These are phyloP conservation scores for Camelina laxa DNA, from an alignment of 345 rosid species.

Conservation along the genomic window DNA sequence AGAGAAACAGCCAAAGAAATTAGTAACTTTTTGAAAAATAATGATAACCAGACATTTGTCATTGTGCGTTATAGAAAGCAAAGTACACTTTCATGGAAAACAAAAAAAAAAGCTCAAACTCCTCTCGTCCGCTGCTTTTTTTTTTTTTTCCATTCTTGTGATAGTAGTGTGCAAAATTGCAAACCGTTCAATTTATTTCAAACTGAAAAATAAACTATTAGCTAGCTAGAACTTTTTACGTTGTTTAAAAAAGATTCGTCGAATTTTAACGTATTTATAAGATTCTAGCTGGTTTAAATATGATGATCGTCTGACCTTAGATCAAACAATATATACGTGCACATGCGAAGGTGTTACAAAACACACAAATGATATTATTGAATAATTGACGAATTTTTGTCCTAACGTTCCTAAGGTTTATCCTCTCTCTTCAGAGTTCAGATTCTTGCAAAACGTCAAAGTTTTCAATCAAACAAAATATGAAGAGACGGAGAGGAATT, in stretches of 20 bases:
- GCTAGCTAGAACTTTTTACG: background rate
- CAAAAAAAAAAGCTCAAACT: background rate
- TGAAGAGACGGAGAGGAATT: background rate
- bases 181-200: background rate
- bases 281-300: background rate
- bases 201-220: background rate
- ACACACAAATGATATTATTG: background rate
- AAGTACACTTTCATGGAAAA: background rate
- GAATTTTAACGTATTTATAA: background rate
- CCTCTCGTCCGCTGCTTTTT: conserved; percentile 30
- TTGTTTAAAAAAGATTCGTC: background rate
- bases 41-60: conserved; percentile 26
- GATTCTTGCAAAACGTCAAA: conserved; percentile 4
- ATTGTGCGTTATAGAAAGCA: background rate
- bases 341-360: conserved; percentile 16
- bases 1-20: conserved; percentile 27
- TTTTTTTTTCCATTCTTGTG: background rate
- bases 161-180: background rate
- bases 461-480: background rate
- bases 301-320: background rate
- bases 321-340: background rate
- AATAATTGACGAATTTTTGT: background rate
- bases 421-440: background rate
- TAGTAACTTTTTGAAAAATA: background rate
- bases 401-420: conserved; percentile 1